Percentiles rank a stretch among this genome's conserved stretches.
These are phyloP conservation scores for Calonectria multiphialidica DNA, from an alignment of 2,329 filamentous ascomycete species.

Conservation along the genomic window DNA sequence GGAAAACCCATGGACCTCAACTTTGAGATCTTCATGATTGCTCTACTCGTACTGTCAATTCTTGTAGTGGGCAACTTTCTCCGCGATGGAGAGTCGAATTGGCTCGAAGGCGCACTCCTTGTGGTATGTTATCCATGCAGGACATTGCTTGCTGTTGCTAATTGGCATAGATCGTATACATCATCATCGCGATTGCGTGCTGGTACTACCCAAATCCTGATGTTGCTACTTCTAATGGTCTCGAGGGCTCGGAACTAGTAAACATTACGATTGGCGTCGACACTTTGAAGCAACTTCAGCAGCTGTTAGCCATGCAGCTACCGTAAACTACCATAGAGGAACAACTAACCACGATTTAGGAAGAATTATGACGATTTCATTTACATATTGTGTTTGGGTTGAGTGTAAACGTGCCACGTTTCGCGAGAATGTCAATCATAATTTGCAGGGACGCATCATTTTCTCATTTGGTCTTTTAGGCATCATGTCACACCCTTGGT, in stretches of 20 bases:
- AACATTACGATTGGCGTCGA: constrained; percentile 48
- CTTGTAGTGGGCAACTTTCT: constrained; percentile 82
- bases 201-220: constrained; percentile 60
- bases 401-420: background rate
- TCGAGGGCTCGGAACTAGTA: constrained; percentile 39
- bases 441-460: background rate
- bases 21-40: constrained; percentile 83
- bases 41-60: constrained; percentile 79
- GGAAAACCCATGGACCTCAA: constrained; percentile 75
- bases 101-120: constrained; percentile 78
- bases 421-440: background rate
- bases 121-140: constrained; percentile 57
- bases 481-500: background rate
- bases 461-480: background rate
- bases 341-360: background rate
- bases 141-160: background rate
- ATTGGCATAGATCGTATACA: constrained; percentile 50
- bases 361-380: background rate
- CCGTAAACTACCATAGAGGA: background rate
- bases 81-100: constrained; percentile 80
- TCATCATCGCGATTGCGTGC: constrained; percentile 58
- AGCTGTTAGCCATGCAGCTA: constrained; percentile 36
- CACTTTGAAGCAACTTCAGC: constrained; percentile 42
- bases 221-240: constrained; percentile 49
- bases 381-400: background rate